Evolutionary conservation across 2,329 filamentous ascomycete species (phyloP), one percentile per base, ranked within the genome.

Genomic region (Trichothecium sympodiale): DNA sequence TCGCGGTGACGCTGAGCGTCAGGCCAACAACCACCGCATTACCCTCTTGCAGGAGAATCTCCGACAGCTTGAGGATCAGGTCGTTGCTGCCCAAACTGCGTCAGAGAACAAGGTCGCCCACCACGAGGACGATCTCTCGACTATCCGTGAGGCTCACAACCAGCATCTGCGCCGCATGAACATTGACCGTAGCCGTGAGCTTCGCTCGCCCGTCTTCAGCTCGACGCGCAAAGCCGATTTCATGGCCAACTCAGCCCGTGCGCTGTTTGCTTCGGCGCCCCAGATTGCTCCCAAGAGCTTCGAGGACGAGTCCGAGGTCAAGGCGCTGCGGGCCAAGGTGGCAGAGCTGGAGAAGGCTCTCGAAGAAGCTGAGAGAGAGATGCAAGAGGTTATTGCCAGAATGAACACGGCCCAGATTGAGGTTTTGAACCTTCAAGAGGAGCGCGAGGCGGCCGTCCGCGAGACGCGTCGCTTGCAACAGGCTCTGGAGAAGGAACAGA

Each of bases 391-490:
- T 5, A 79, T 91, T 13, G 69, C 77, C 40, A 72, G 76, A 47
- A 89, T 93, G 78, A 88, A 83, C 59, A 66, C 69, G 47, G 81
- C 83, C 17, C 84, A 91, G 61, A 83, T 89, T 43, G 82, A 88
- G 59, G 84, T 91, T 31, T 76, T 83, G 48, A 80, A 85, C 53
- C 66, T 93, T 33, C 83, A 88, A 55, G 74, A 76, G 45, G 75
- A 82, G 56, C 71, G 76, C 47, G 84, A 91, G 50, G 76, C 80
- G 45, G 83, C 83, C 16, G 72, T 84, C 47, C 72, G 76, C 34
- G 73, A 82, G 55, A 87, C 83, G 39, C 70, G 74, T 47, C 71
- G 65, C 50, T 66, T 91, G 34, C 79, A 87, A 53, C 69, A 67
- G 38, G 65, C 77, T 43, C 72, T 89, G 41, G 67, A 76, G 40